Percentiles rank a stretch among this genome's conserved stretches.
phyloP scores from a whole-genome alignment of 768 basidiomycete species.

The Auricularia cornea region DNA sequence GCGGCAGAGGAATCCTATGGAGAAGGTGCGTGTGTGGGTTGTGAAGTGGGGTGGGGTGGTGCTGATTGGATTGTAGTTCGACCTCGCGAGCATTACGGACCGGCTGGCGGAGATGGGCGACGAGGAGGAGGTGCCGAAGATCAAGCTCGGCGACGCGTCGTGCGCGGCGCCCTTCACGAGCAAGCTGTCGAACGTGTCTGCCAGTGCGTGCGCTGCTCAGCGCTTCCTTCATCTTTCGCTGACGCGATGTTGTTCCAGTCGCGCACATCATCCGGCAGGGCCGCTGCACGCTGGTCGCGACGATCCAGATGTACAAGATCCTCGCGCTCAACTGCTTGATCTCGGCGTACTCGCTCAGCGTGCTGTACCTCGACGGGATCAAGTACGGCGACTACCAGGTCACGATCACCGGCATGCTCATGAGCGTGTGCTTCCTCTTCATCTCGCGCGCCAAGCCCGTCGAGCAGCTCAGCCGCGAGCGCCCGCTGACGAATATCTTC shows the following conservation, averaged over 20 bases:
- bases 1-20: constrained; percentile 78
- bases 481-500: constrained; percentile 93
- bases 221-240: background rate
- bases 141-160: constrained; percentile 98
- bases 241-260: constrained; percentile 40
- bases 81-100: constrained; percentile 68
- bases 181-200: constrained; percentile 93
- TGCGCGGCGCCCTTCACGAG: constrained; percentile 99
- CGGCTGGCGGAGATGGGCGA: constrained; percentile 90
- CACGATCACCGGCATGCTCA: constrained; percentile 91
- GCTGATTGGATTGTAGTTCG: constrained; percentile 43
- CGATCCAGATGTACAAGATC: constrained; percentile 99
- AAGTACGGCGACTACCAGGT: constrained; percentile 99
- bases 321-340: constrained; percentile 95
- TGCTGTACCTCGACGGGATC: constrained; percentile 97
- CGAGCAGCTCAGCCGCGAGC: constrained; percentile 87
- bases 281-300: constrained; percentile 96
- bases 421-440: constrained; percentile 98
- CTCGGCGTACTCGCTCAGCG: constrained; percentile 95
- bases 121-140: constrained; percentile 92
- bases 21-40: constrained; percentile 78
- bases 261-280: constrained; percentile 97
- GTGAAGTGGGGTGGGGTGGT: no score
- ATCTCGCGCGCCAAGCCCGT: constrained; percentile 99
- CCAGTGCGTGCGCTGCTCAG: constrained; percentile 55